phyloP scores from a whole-genome alignment of 1,284 basidiomycete species.

The Cryptococcus sp. region DNA sequence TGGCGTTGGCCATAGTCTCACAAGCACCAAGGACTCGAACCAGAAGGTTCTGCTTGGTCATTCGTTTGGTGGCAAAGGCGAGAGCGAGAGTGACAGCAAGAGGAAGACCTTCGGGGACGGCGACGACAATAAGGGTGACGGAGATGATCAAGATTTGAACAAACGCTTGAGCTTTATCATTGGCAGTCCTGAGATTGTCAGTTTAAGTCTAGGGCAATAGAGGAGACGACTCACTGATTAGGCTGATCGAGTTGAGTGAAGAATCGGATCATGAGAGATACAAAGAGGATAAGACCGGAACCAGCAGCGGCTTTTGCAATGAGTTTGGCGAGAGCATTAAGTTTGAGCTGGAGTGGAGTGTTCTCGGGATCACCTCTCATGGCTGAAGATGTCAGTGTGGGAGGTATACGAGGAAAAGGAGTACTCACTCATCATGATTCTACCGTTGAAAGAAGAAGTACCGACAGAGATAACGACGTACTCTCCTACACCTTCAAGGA shows the following conservation, averaged over 20 bases:
- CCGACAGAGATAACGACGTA: conserved; percentile 93
- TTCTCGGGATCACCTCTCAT: conserved; percentile 43
- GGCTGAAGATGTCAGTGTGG: conserved; percentile 13
- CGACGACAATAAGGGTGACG: conserved; percentile 92
- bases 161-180: conserved; percentile 83
- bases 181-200: conserved; percentile 55
- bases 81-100: conserved; percentile 93
- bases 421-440: conserved; percentile 85
- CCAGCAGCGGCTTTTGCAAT: conserved; percentile 85
- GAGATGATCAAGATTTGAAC: conserved; percentile 91
- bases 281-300: conserved; percentile 79
- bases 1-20: conserved; percentile 98
- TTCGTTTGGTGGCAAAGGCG: conserved; percentile 93
- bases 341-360: conserved; percentile 89
- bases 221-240: conserved; percentile 42
- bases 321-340: conserved; percentile 85
- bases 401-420: background rate
- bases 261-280: conserved; percentile 85
- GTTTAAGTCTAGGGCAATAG: background rate
- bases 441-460: conserved; percentile 86
- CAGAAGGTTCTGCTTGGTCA: conserved; percentile 90
- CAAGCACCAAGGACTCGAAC: conserved; percentile 94
- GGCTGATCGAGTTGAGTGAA: conserved; percentile 77
- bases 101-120: conserved; percentile 94
- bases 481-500: conserved; percentile 87